Evolutionary conservation across 2,329 filamentous ascomycete species (phyloP).

Genomic region (Neonectria coccinea): DNA sequence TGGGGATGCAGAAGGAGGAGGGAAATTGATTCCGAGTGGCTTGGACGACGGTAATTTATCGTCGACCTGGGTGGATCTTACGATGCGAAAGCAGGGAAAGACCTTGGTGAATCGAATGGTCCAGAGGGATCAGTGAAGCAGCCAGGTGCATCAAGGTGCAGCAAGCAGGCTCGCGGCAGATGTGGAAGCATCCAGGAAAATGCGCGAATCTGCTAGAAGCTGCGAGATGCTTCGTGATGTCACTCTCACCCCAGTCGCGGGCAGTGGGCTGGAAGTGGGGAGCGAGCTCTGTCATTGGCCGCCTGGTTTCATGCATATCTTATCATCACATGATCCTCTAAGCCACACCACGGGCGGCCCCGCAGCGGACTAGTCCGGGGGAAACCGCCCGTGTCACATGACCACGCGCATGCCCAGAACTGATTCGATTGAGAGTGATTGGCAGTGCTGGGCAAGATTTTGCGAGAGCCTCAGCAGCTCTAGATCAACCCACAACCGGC

Average conservation of each 20-base stretch:
- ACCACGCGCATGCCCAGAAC: constrained; percentile 38
- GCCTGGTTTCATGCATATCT: constrained; percentile 31
- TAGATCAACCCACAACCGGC: constrained; percentile 40
- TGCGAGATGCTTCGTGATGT: constrained; percentile 50
- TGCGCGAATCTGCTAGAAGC: constrained; percentile 48
- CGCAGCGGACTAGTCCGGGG: constrained; percentile 12
- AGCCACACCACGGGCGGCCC: constrained; percentile 4
- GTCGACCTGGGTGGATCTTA: constrained; percentile 39
- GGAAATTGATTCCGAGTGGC: constrained; percentile 19
- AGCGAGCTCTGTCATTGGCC: constrained; percentile 38
- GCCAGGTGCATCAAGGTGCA: constrained; percentile 40
- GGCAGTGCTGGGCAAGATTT: constrained; percentile 40
- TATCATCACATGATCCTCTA: constrained; percentile 44
- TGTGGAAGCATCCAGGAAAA: constrained; percentile 45
- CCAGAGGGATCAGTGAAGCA: constrained; percentile 34
- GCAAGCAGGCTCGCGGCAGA: constrained; percentile 41
- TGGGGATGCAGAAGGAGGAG: constrained; percentile 27
- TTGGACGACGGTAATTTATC: constrained; percentile 43
- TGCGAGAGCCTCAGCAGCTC: constrained; percentile 32
- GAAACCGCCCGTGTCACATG: constrained; percentile 38
- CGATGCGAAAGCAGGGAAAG: constrained; percentile 36
- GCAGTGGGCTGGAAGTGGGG: constrained; percentile 42
- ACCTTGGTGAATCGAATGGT: constrained; percentile 30
- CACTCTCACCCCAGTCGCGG: constrained; percentile 39
- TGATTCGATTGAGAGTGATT: constrained; percentile 19